phyloP scores from a whole-genome alignment of 2,329 filamentous ascomycete genomes.

The Phaeosphaeriaceae sp. region DNA sequence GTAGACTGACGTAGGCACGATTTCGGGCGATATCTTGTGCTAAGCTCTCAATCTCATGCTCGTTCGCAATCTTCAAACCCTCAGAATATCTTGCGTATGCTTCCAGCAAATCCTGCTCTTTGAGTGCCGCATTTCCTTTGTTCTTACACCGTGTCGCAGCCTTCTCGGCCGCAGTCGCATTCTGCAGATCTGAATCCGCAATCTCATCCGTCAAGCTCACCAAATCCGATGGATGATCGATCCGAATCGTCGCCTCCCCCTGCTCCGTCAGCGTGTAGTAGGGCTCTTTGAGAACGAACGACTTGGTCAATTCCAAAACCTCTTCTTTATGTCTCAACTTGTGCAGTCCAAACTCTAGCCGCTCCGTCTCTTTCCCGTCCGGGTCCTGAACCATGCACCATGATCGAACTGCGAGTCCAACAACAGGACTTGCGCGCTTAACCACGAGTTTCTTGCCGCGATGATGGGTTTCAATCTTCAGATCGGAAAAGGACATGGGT shows the following conservation, averaged over 20 bases:
- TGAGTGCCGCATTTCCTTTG: conserved; percentile 43
- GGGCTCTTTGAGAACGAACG: conserved; percentile 62
- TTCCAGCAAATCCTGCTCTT: conserved; percentile 48
- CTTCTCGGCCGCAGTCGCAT: conserved; percentile 43
- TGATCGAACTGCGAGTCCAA: conserved; percentile 38
- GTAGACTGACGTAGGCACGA: conserved; percentile 42
- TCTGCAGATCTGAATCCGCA: conserved; percentile 19
- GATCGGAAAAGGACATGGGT: conserved; percentile 41
- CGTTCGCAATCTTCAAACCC: conserved; percentile 31
- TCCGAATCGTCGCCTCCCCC: conserved; percentile 55
- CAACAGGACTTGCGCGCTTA: conserved; percentile 39
- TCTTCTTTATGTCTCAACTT: conserved; percentile 39
- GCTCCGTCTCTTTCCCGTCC: conserved; percentile 48
- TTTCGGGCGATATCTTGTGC: conserved; percentile 45
- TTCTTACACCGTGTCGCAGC: conserved; percentile 37
- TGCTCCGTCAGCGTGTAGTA: conserved; percentile 56
- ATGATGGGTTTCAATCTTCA: conserved; percentile 52
- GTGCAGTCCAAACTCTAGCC: conserved; percentile 36
- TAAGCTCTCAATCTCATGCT: conserved; percentile 23
- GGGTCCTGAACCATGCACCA: conserved; percentile 41
- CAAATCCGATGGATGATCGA: conserved; percentile 63
- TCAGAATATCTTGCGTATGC: conserved; percentile 43
- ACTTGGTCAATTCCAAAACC: conserved; percentile 41
- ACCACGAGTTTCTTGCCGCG: conserved; percentile 46
- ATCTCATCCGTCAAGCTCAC: conserved; percentile 48